Percentiles rank a stretch among this genome's conserved stretches.
These are phyloP conservation scores for Ogataea zsoltii DNA, from an alignment of 805 yeast species.

Conservation along the genomic window DNA sequence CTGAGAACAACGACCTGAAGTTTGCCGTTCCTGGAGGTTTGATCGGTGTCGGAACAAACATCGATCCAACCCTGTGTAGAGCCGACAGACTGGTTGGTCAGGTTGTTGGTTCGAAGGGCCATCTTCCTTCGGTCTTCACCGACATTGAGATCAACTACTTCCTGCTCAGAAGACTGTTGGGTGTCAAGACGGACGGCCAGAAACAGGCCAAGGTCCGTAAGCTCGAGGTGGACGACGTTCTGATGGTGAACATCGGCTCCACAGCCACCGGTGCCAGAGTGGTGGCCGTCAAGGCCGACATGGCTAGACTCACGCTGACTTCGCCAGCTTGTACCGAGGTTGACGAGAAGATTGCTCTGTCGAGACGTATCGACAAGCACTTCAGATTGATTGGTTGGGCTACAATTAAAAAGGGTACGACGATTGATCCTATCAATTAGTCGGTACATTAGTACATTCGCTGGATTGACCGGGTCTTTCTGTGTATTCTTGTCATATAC, in stretches of 20 bases:
- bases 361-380: constrained; percentile 99
- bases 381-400: constrained; percentile 99
- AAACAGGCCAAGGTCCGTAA: constrained; percentile 96
- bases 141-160: constrained; percentile 97
- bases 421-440: constrained; percentile 71
- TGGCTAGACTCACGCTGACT: constrained; percentile 96
- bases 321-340: constrained; percentile 99
- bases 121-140: constrained; percentile 92
- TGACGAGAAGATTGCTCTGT: constrained; percentile 96
- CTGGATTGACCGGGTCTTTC: constrained; percentile 1
- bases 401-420: constrained; percentile 90
- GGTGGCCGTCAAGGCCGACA: constrained; percentile 96
- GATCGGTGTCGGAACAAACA: constrained; percentile 99
- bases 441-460: constrained; percentile 9
- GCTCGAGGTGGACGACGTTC: constrained; percentile 89
- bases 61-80: constrained; percentile 98
- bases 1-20: constrained; percentile 96
- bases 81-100: constrained; percentile 99
- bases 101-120: constrained; percentile 97
- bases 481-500: constrained; percentile 7
- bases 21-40: constrained; percentile 99
- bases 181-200: constrained; percentile 97
- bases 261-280: constrained; percentile 99
- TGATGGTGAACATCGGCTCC: constrained; percentile 99
- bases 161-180: constrained; percentile 92